Evolutionary conservation across 352 stramenopile genomes (phyloP).

Genomic region (Phytophthora sojae): DNA sequence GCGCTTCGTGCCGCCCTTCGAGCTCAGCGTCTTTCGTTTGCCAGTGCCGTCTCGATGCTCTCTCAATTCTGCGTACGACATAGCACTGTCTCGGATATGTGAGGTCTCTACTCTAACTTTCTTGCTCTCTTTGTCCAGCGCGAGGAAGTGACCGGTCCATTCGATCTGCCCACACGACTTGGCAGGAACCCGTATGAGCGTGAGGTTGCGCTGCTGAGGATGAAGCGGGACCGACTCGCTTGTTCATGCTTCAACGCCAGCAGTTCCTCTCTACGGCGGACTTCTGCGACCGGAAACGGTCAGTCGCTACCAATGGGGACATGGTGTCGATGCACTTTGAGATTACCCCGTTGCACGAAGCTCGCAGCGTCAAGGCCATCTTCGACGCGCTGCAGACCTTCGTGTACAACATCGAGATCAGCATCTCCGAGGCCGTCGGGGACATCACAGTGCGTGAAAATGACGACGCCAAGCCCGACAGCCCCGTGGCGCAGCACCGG

Average conservation of each 20-base stretch:
- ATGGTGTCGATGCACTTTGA: constrained; percentile 39
- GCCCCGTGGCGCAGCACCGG: background rate
- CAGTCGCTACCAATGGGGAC: constrained; percentile 32
- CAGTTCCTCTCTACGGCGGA: constrained; percentile 30
- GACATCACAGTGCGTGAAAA: constrained; percentile 36
- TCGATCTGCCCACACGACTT: constrained; percentile 15
- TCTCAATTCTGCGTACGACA: background rate
- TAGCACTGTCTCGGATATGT: no score
- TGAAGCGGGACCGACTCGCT: constrained; percentile 30
- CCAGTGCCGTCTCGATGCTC: background rate
- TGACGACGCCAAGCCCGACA: background rate
- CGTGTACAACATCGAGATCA: constrained; percentile 41
- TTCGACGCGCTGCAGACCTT: constrained; percentile 37
- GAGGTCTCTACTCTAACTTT: no score
- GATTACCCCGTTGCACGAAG: constrained; percentile 25
- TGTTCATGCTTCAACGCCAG: constrained; percentile 35
- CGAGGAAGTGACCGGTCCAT: constrained; percentile 2
- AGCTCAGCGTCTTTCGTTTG: background rate
- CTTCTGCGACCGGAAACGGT: constrained; percentile 39
- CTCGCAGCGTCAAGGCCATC: constrained; percentile 20
- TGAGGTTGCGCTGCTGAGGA: constrained; percentile 8
- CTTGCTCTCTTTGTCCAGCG: background rate
- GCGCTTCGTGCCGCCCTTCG: background rate
- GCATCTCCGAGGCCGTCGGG: constrained; percentile 34
- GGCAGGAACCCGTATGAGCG: constrained; percentile 2